A percentile compares a stretch with the other conserved stretches of the same genome.
Evolutionary conservation across 2,329 filamentous ascomycete species (phyloP).

Genomic region (Aspergillus spinulosporus): DNA sequence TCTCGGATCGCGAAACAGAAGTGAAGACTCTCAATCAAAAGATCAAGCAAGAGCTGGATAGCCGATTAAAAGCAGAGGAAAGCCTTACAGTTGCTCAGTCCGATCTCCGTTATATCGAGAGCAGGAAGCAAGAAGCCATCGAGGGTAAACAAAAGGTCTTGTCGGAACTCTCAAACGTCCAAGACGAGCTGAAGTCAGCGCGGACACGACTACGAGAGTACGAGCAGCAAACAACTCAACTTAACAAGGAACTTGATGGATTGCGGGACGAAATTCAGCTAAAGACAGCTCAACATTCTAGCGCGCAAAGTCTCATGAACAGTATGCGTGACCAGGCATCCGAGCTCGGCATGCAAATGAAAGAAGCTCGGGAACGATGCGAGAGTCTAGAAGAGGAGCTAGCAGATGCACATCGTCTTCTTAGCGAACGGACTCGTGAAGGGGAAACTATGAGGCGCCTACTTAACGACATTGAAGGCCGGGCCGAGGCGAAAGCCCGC

Average conservation of each 20-base stretch:
- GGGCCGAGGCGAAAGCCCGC: conserved; percentile 76
- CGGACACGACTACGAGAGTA: conserved; percentile 66
- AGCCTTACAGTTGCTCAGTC: conserved; percentile 71
- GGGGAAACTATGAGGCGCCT: conserved; percentile 92
- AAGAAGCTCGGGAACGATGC: conserved; percentile 77
- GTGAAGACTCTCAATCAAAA: conserved; percentile 76
- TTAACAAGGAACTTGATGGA: conserved; percentile 66
- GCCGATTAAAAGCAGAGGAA: conserved; percentile 74
- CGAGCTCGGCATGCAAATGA: conserved; percentile 87
- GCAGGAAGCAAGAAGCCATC: conserved; percentile 74
- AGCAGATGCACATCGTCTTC: conserved; percentile 78
- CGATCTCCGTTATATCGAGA: conserved; percentile 75
- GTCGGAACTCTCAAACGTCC: conserved; percentile 68
- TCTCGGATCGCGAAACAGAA: conserved; percentile 73
- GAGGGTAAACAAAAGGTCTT: conserved; percentile 70
- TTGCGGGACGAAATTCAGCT: conserved; percentile 79
- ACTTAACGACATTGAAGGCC: conserved; percentile 79
- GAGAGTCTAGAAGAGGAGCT: conserved; percentile 92
- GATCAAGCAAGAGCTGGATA: conserved; percentile 70
- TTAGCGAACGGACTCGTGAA: conserved; percentile 85
- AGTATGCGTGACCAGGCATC: conserved; percentile 92
- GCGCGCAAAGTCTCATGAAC: conserved; percentile 78
- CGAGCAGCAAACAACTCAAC: conserved; percentile 69
- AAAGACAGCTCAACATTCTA: conserved; percentile 81
- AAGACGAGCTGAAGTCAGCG: conserved; percentile 65